These are phyloP conservation scores for Boechera retrofracta DNA, from an alignment of 345 rosid species.

Conservation along the genomic window DNA sequence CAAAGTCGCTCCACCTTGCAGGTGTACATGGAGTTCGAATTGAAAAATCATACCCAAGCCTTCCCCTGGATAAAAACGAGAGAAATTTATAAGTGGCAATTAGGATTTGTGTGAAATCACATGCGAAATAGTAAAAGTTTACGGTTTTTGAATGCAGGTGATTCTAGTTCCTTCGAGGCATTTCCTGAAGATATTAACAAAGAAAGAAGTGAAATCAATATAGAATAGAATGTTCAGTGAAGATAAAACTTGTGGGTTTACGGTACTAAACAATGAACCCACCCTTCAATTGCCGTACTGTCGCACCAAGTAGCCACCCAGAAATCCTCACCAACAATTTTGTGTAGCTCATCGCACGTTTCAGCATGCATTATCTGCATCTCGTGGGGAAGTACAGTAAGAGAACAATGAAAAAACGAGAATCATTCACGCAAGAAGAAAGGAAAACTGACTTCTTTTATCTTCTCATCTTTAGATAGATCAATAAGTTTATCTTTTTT, in stretches of 20 bases:
- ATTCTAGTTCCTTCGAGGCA: constrained; percentile 95
- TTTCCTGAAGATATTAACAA: constrained; percentile 66
- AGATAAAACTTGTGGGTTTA: constrained; percentile 31
- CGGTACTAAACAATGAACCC: constrained; percentile 25
- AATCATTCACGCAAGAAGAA: constrained; percentile 26
- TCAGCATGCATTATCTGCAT: constrained; percentile 76
- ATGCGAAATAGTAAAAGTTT: constrained; percentile 16
- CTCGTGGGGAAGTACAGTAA: not conserved
- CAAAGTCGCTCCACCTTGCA: constrained; percentile 90
- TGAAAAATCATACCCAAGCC: constrained; percentile 77
- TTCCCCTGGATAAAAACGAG: constrained; percentile 54
- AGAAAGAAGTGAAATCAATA: constrained; percentile 33
- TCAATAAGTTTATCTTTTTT: constrained; percentile 66
- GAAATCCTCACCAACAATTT: constrained; percentile 89
- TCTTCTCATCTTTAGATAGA: constrained; percentile 68
- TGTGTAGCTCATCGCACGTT: constrained; percentile 79
- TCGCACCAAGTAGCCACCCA: constrained; percentile 97
- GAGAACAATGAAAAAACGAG: constrained; percentile 21
- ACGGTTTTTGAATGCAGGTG: constrained; percentile 68
- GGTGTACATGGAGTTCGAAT: constrained; percentile 96
- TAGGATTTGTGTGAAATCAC: not conserved
- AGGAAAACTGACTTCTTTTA: constrained; percentile 62
- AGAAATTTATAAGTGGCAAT: constrained; percentile 2
- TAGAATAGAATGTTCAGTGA: constrained; percentile 16
- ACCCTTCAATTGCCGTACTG: constrained; percentile 86